phyloP scores from a whole-genome alignment of 116 monocot species.

The Iris pallida region DNA sequence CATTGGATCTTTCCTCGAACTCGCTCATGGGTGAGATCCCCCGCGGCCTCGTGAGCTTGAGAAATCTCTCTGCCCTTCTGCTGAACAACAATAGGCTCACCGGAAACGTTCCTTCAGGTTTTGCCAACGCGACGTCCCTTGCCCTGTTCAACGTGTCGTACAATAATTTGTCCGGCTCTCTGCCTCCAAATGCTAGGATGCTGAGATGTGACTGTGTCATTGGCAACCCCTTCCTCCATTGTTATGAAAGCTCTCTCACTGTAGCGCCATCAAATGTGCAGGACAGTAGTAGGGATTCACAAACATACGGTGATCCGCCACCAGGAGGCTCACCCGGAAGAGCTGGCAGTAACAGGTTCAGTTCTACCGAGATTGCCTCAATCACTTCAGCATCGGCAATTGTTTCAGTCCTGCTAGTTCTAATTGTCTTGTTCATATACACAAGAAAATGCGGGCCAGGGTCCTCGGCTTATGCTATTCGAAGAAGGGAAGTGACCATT shows the following conservation, averaged over 20 bases:
- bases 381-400: constrained; percentile 56
- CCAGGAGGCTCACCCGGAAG: constrained; percentile 21
- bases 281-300: constrained; percentile 16
- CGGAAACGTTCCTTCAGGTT: constrained; percentile 36
- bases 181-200: constrained; percentile 34
- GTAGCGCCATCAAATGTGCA: constrained; percentile 38
- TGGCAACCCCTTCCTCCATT: constrained; percentile 67
- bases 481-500: constrained; percentile 42
- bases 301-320: constrained; percentile 30
- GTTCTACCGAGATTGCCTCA: constrained; percentile 59
- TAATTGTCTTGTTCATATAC: constrained; percentile 46
- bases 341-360: constrained; percentile 29
- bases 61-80: constrained; percentile 35
- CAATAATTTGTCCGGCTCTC: constrained; percentile 47
- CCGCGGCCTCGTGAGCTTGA: constrained; percentile 24
- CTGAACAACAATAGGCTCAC: constrained; percentile 49
- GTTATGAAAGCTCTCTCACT: constrained; percentile 30
- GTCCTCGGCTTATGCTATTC: constrained; percentile 17
- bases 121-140: constrained; percentile 29
- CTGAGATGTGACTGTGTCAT: constrained; percentile 36
- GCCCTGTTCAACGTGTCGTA: constrained; percentile 42
- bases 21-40: constrained; percentile 41
- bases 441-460: constrained; percentile 43
- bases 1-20: constrained; percentile 52
- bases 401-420: constrained; percentile 45